Conservation (phyloP, 1,284 basidiomycete species). For the Coriolopsis trogii region DNA sequence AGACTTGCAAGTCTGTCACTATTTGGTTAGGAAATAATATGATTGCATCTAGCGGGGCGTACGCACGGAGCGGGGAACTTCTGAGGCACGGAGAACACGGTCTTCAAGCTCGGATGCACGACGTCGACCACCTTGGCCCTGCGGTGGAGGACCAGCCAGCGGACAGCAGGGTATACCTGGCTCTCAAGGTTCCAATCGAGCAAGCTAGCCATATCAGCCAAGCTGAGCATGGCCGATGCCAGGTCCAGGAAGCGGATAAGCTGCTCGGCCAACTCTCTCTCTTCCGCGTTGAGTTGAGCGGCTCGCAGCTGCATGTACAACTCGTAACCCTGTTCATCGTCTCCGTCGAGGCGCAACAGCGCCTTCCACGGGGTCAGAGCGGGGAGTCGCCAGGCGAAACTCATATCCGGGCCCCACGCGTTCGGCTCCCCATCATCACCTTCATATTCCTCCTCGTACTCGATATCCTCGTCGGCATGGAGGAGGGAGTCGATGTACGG, state of each 20-base stretch:
- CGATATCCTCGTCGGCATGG: conserved; percentile 55
- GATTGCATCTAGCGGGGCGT: no score
- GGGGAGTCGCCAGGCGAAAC: conserved; percentile 71
- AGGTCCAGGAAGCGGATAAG: conserved; percentile 70
- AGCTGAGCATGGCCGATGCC: conserved; percentile 69
- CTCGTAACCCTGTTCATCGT: conserved; percentile 54
- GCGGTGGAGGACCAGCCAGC: conserved; percentile 89
- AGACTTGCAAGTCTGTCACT: conserved; percentile 59
- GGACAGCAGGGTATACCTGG: conserved; percentile 85
- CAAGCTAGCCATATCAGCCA: conserved; percentile 85
- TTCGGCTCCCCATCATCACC: conserved; percentile 44
- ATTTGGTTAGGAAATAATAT: not conserved
- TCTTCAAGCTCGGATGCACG: conserved; percentile 81
- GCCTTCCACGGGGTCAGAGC: conserved; percentile 92
- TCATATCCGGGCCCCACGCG: conserved; percentile 71
- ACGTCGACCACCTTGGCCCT: conserved; percentile 90
- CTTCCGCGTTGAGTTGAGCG: conserved; percentile 64
- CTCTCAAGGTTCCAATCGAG: conserved; percentile 87
- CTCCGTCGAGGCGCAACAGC: conserved; percentile 73
- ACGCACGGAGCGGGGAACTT: conserved; percentile 71
- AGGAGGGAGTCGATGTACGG: conserved; percentile 72
- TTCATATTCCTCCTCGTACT: conserved; percentile 42
- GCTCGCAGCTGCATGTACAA: conserved; percentile 62
- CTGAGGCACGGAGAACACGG: conserved; percentile 77
- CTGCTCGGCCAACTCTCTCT: conserved; percentile 68